phyloP scores from a whole-genome alignment of 495 filamentous ascomycete species.

The Trichocladium antarcticum region DNA sequence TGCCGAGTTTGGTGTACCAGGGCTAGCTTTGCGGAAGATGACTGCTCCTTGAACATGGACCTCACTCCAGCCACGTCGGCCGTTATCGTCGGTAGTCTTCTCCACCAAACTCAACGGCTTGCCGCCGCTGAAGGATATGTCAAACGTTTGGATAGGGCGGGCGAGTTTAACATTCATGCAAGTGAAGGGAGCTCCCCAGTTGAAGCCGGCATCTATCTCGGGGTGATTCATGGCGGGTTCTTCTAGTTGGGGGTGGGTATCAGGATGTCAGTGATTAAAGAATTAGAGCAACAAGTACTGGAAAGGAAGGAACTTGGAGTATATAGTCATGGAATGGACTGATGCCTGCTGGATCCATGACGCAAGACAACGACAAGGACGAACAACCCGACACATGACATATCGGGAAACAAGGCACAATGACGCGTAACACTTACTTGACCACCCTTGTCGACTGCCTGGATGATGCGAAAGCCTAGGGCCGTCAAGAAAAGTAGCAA shows the following conservation, averaged over 20 bases:
- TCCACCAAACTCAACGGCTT: slow-evolving; percentile 25
- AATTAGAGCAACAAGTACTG: too few relatives aligned
- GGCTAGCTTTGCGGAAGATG: slow-evolving; percentile 25
- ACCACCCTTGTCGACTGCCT: slow-evolving; percentile 10
- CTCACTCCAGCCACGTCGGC: slow-evolving; percentile 7
- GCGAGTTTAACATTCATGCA: slow-evolving; percentile 24
- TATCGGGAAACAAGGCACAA: neutral
- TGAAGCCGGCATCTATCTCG: slow-evolving; percentile 11
- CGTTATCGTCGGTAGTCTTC: slow-evolving; percentile 7
- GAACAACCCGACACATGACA: too few relatives aligned
- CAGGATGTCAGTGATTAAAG: too few relatives aligned
- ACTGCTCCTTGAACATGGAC: slow-evolving; percentile 32
- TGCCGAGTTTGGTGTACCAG: slow-evolving; percentile 16
- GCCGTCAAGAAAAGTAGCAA: slow-evolving; percentile 25
- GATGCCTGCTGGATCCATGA: too few relatives aligned
- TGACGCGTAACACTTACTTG: slow-evolving; percentile 20
- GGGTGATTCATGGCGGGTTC: slow-evolving; percentile 18
- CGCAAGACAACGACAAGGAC: too few relatives aligned
- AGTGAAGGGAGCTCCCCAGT: slow-evolving; percentile 4
- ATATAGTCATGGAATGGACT: too few relatives aligned
- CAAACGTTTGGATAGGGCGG: slow-evolving; percentile 22
- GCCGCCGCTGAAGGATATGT: slow-evolving; percentile 21
- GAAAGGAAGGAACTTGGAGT: too few relatives aligned
- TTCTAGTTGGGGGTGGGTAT: neutral
- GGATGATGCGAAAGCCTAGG: slow-evolving; percentile 19